Base-by-base conservation (phyloP, 257 asterid genomes). In the Schizonepeta tenuifolia region DNA sequence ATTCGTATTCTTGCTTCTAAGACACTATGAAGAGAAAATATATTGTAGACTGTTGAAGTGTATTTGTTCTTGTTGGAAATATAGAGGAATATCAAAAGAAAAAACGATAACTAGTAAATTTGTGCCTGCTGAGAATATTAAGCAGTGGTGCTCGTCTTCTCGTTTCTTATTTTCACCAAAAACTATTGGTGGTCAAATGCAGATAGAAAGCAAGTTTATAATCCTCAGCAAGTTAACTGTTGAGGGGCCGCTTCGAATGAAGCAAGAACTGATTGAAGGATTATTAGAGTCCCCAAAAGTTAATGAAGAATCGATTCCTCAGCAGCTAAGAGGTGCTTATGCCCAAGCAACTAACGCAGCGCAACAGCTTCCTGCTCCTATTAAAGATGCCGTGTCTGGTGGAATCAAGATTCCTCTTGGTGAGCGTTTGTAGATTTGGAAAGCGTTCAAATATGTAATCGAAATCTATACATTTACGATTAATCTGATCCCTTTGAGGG, bases 211-310 rank as follows among this genome's bases (percentile, higher is more conserved):
- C 82, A 90, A 83, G 49, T 75, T 86, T 53, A 79, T 67, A n/a
- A 53, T 90, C 78, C 79, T 87, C 13, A 79, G 87, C 75, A 90
- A 81, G 86, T 76, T 90, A 71, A 73, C 88, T 3, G 95, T 90
- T 46, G 97, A 92, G 86, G 98, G 98, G 28, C 96, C 97, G 43
- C 87, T 90, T 65, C 78, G 96, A 54, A 81, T 92, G 87, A 90
- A 90, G 78, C 97, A 92, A 80, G 98, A 87, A 79, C 90, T 87
- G 67, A 71, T 88, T 46, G 96, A 90, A 80, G 97, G 95, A 46
- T 49, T 81, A 76, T 10, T 92, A 46, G 92, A 88, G 67, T 82
- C 93, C 54, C 97, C 96, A 22, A 87, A 83, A 85, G 81, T 90
- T 71, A 69, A 77, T 9, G 97, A 92, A 79, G 98, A 88, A 71